Evolutionary conservation across 768 basidiomycete species (phyloP).

Genomic region (Lactarius trivialis): DNA sequence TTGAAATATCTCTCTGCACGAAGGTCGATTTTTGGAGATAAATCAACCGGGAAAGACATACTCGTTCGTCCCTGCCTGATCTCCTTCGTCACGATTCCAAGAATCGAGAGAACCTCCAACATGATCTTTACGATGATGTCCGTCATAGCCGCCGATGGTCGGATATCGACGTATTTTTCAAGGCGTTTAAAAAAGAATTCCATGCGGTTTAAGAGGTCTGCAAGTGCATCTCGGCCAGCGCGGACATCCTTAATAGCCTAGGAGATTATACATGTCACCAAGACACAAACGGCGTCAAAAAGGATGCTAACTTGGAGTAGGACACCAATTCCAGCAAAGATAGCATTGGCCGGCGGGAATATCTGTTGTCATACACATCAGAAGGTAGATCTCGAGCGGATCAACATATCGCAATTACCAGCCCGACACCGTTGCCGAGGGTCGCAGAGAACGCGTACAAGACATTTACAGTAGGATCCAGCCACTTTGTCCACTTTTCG

Average conservation of each 20-base stretch:
- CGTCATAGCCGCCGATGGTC: neutral
- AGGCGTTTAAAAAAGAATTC: neutral
- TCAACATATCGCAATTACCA: neutral
- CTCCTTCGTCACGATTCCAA: neutral
- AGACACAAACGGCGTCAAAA: neutral
- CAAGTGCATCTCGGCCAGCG: neutral
- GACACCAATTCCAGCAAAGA: neutral
- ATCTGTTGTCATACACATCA: neutral
- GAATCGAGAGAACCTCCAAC: neutral
- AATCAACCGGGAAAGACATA: neutral
- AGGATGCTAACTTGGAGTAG: neutral
- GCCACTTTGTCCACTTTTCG: no score
- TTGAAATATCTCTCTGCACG: neutral
- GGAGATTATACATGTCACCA: neutral
- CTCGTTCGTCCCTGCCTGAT: no score
- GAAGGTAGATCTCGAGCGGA: neutral
- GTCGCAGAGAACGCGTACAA: no score
- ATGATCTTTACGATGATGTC: neutral
- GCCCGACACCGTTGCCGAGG: neutral
- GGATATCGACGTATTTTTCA: neutral
- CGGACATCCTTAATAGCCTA: neutral
- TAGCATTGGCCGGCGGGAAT: neutral
- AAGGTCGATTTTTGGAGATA: neutral
- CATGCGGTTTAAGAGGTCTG: neutral
- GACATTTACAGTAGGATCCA: no score